A percentile compares a stretch with the other conserved stretches of the same genome.
Conservation (phyloP, 768 basidiomycete genomes). For the Porphyrellus cyaneotinctus region DNA sequence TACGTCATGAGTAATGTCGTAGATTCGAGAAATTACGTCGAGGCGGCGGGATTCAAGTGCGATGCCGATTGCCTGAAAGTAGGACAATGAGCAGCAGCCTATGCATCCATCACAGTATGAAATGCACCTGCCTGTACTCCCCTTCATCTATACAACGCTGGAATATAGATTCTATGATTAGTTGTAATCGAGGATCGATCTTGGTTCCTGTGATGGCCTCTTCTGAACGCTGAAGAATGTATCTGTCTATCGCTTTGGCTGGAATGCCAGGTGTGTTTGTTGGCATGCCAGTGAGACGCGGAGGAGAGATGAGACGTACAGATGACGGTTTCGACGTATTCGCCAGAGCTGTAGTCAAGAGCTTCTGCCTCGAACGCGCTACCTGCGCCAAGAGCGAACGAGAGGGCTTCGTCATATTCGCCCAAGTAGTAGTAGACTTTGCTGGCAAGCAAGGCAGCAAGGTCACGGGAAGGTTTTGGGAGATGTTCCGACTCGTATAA, state of each 20-base stretch:
- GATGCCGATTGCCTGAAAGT: constrained; percentile 81
- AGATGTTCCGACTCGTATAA: constrained; percentile 83
- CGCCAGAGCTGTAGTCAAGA: constrained; percentile 59
- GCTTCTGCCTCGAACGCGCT: constrained; percentile 77
- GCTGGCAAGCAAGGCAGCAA: constrained; percentile 90
- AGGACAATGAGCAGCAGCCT: constrained; percentile 7
- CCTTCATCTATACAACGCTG: constrained; percentile 79
- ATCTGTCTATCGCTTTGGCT: constrained; percentile 97
- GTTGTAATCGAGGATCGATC: constrained; percentile 75
- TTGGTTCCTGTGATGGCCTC: constrained; percentile 49
- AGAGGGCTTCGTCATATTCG: constrained; percentile 92
- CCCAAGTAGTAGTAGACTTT: constrained; percentile 98
- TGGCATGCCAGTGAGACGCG: neutral
- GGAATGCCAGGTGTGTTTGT: neutral
- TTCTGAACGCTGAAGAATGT: constrained; percentile 66
- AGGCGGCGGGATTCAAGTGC: constrained; percentile 88
- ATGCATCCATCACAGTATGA: neutral
- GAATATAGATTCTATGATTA: constrained; percentile 89
- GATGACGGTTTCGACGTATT: constrained; percentile 92
- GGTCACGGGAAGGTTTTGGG: constrained; percentile 66
- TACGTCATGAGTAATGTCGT: constrained; percentile 67
- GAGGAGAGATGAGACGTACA: constrained; percentile 64
- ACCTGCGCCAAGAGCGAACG: constrained; percentile 91
- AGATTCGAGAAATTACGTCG: constrained; percentile 80
- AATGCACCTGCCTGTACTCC: constrained; percentile 81